Evolutionary conservation across 345 rosid genomes (phyloP).

Genomic region (Populus ilicifolia): DNA sequence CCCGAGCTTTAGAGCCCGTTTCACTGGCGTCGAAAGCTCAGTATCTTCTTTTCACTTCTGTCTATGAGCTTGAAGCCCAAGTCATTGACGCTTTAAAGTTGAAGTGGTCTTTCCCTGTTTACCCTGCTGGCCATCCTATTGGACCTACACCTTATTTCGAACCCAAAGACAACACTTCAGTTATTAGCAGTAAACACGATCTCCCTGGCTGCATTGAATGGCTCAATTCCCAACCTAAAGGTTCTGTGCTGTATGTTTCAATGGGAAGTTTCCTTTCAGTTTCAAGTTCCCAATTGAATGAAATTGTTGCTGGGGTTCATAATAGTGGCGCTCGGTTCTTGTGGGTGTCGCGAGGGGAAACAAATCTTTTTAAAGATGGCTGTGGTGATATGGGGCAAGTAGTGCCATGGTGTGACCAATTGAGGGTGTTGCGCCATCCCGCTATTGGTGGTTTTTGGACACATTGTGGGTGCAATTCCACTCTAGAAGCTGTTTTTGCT

Average conservation of each 20-base stretch:
- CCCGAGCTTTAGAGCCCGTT: neutral
- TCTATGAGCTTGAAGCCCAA: slow-evolving; percentile 25
- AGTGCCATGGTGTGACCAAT: slow-evolving; percentile 32
- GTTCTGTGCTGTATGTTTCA: slow-evolving; percentile 23
- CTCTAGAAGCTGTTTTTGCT: slow-evolving; percentile 22
- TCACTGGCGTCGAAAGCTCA: slow-evolving; percentile 25
- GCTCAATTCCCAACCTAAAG: slow-evolving; percentile 20
- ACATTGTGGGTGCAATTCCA: slow-evolving; percentile 33
- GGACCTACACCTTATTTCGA: slow-evolving; percentile 7
- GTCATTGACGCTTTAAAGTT: slow-evolving; percentile 21
- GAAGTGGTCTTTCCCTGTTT: slow-evolving; percentile 11
- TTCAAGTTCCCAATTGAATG: slow-evolving; percentile 18
- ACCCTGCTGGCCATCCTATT: slow-evolving; percentile 15
- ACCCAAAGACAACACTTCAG: neutral
- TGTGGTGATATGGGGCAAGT: slow-evolving; percentile 10
- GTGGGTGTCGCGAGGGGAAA: slow-evolving; percentile 19
- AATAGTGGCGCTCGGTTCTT: slow-evolving; percentile 16
- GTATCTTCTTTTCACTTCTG: slow-evolving; percentile 28
- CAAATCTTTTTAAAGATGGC: neutral
- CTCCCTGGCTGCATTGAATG: slow-evolving; percentile 9
- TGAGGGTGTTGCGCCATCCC: slow-evolving; percentile 24
- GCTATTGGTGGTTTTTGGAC: slow-evolving; percentile 30
- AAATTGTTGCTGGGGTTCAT: slow-evolving; percentile 15
- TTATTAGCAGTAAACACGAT: too few relatives aligned
- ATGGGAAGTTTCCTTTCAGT: slow-evolving; percentile 30